Evolutionary conservation across 192 early-diverging fungal species (phyloP).

Genomic region (Piromyces finnis): DNA sequence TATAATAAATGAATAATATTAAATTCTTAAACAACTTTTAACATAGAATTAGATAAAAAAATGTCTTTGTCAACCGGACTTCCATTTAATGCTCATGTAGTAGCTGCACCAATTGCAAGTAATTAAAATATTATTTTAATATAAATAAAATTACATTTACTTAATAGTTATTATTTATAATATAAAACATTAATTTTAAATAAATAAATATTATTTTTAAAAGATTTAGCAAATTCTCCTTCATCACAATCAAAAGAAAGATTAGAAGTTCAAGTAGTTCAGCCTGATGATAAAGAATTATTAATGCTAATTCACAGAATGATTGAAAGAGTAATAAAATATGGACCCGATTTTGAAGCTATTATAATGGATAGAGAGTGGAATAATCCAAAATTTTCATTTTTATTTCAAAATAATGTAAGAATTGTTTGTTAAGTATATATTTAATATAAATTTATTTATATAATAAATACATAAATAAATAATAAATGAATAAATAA

Average conservation of each 20-base stretch:
- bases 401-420: conserved; percentile 54
- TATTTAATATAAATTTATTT: neutral
- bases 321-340: conserved; percentile 54
- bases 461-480: too few relatives aligned
- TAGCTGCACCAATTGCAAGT: neutral
- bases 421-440: conserved; percentile 1
- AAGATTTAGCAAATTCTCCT: conserved; percentile 1
- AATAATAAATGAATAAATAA: too few relatives aligned
- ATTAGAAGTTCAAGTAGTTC: conserved; percentile 42
- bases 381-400: conserved; percentile 46
- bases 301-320: conserved; percentile 62
- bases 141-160: too few relatives aligned
- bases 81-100: conserved; percentile 39
- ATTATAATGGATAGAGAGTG: conserved; percentile 40
- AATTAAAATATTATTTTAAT: neutral
- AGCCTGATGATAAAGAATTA: conserved; percentile 31
- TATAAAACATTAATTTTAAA: too few relatives aligned
- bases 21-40: too few relatives aligned
- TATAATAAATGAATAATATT: neutral
- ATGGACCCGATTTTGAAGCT: conserved; percentile 61
- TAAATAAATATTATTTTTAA: too few relatives aligned
- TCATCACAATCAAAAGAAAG: conserved; percentile 1
- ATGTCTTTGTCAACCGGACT: conserved; percentile 14
- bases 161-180: too few relatives aligned
- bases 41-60: conserved; percentile 1